phyloP scores from a whole-genome alignment of 1,284 basidiomycete genomes.

The Naganishia albida region DNA sequence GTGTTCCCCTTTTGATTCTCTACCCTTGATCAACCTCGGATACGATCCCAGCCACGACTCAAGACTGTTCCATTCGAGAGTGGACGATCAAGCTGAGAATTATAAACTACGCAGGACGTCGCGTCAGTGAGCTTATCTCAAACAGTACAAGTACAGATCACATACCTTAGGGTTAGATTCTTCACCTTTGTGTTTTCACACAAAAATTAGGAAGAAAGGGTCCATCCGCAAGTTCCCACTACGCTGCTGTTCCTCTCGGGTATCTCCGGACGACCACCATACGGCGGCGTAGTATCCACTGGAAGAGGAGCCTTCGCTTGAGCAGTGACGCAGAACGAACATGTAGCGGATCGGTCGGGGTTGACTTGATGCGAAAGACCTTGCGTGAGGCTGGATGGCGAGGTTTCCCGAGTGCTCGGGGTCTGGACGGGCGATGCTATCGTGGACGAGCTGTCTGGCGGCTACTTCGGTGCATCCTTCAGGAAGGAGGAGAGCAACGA shows the following conservation, averaged over 20 bases:
- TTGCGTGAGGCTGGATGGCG: constrained; percentile 9
- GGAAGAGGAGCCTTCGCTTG: not conserved
- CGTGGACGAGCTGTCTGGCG: not conserved
- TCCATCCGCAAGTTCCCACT: constrained; percentile 25
- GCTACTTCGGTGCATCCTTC: not conserved
- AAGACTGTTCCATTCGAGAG: constrained; percentile 13
- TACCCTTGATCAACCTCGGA: not conserved
- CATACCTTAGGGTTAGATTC: constrained; percentile 30
- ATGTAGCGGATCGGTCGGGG: not conserved
- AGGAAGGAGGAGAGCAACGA: not conserved
- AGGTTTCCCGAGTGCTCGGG: not conserved
- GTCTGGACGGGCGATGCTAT: not conserved
- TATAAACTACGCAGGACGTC: constrained; percentile 8
- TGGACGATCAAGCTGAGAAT: constrained; percentile 25
- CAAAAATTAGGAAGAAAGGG: constrained; percentile 22
- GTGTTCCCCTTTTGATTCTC: not conserved
- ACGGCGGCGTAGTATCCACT: constrained; percentile 2
- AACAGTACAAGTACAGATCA: not conserved
- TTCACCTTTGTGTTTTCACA: constrained; percentile 8
- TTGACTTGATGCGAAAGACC: constrained; percentile 9
- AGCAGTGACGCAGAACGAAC: not conserved
- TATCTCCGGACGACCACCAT: constrained; percentile 21
- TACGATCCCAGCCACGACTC: constrained; percentile 14
- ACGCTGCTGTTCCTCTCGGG: constrained; percentile 19
- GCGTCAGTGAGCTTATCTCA: not conserved